Base-by-base conservation (phyloP, 441 rosid species). In the Populus tomentosa region DNA sequence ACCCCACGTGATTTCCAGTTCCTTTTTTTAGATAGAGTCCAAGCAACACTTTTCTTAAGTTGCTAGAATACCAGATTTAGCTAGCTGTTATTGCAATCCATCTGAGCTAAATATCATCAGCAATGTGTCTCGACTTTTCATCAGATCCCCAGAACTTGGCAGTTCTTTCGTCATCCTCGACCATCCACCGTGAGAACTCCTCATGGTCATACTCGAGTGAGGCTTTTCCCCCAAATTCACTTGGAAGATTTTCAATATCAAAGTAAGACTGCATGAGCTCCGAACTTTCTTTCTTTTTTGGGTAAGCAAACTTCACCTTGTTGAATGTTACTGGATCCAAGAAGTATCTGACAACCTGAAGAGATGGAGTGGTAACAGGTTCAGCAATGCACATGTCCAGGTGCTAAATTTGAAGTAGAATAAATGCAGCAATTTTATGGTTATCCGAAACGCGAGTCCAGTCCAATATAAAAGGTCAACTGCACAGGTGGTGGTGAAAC, bases 151-250 rank as follows among this genome's bases (percentile, higher is more conserved):
- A 91, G 66, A 87, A 75, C 56, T 67, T 69, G 73, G 89, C 94
- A 24, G 90, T 77, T 76, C 90, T 94, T 32, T 35, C 72, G 71
- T 92, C 98, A 71, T 92, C 97, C 85, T 85, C 88, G 50, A 35
- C 72, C 96, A 94, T 92, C 59, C 83, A 76, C 77, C 83, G 87
- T 46, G 95, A 89, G 86, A 89, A 92, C 76, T 94, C 95, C 79
- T 90, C 95, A 77, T 88, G 89, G 74, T 94, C 87, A 75, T 92
- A 94, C 76, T 67, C 13, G 38, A 67, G 20, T 0, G 40, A 28
- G 8, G 38, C 42, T 67, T 67, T 67, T 0, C 70, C 70, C 1
- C 70, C 70, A 32, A 67, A 32, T 8, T 67, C 70, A 4, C 18
- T 16, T 5, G 70, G 70, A 67, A 67, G 42, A 20, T 67, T 67